Evolutionary conservation across 2,329 filamentous ascomycete species (phyloP), one percentile per base, ranked within the genome.

Genomic region (Clonostachys sp.): DNA sequence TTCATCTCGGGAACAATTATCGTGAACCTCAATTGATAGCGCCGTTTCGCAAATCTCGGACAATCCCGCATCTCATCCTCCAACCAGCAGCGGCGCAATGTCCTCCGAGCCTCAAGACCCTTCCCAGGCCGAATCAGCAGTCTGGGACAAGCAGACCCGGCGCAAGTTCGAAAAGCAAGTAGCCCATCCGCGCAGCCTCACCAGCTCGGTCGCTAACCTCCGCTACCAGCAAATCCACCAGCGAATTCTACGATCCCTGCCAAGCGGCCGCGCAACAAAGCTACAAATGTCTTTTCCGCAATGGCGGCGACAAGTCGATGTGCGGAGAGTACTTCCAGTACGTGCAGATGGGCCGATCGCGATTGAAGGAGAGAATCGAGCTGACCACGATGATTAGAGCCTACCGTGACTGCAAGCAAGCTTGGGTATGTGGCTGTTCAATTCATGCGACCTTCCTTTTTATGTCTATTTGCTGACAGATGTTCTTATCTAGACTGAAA

Each of bases 271-370:
- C 94, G 8, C 75, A 86, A 55, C 80, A 81, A 61, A 96, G 91
- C 68, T 84, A 96, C 56, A 85, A 83, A 64, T 99, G 94, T 61
- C 72, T 99, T 61, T 86, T 91, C 63, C 82, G 94, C 18, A 99
- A 99, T 64, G 84, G 80, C 18, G 91, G 89, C 13, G 90, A 97
- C 62, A 81, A 84, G 55, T 75, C 84, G n/a, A 87, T 97, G 87
- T 99, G 94, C 63, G 77, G 79, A 54, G 92, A 97, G 66, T 97
- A 95, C 64, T 97, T 99, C 63, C 89, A 96, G 91, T 96, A 65
- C 69, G 88, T 45, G 20, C 33, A 44, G 14, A 42, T 30, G 18
- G 17, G 17, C 14, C 46, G 16, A 47, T 34, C 9, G 24, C 24
- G 24, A 10, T 30, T 30, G 24, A n/a, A 39, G 14, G 36, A n/a